Base-by-base conservation (phyloP, 169 alveolate species). In the Plasmodium coatneyi region DNA sequence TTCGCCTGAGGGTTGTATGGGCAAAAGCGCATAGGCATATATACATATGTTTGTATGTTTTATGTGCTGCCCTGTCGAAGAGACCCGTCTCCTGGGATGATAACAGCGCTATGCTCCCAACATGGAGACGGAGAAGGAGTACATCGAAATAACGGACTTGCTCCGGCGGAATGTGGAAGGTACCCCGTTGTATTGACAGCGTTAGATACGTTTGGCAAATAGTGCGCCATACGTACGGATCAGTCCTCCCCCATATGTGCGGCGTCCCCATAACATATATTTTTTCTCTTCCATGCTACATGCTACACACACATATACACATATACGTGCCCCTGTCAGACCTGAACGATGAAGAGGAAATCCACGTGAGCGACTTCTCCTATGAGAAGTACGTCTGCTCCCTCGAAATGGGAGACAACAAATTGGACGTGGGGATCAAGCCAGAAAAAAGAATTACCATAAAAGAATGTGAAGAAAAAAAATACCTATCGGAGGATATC, bases 391-490 rank as follows among this genome's bases (percentile, higher is more conserved):
- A 91, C 46, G 49, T 71, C 9, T 91, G 95, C 36, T 80, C 92
- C 9, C 83, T 80, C 5, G 95, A 91, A 81, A 46, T 91, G 46
- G 95, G 95, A 41, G 84, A 81, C 60, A 71, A 70, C 19, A 81
- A 70, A 72, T 81, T 91, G 54, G 95, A 91, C 54, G 43, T 71
- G 12, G 95, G 95, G 30, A 82, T 91, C 34, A 70, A 91, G 34
- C 92, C 95, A 30, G 92, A 91, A 80, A 91, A 81, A 14, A 80
- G 95, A 19, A 71, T 91, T 71, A 34, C 82, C 5, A 70, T 91
- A 91, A 82, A 80, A 14, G 95, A 91, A 30, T 91, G 95, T 70
- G 95, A 91, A 91, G 84, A 91, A 16, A 89, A 32, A 49, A 49
- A 70, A 36, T 89, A 80, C 39, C 0, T 89, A 89, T 70, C 81